Percentiles rank a stretch among this genome's conserved stretches.
These are phyloP conservation scores for Penicillium brevicompactum DNA, from an alignment of 2,329 filamentous ascomycete species.

Conservation along the genomic window DNA sequence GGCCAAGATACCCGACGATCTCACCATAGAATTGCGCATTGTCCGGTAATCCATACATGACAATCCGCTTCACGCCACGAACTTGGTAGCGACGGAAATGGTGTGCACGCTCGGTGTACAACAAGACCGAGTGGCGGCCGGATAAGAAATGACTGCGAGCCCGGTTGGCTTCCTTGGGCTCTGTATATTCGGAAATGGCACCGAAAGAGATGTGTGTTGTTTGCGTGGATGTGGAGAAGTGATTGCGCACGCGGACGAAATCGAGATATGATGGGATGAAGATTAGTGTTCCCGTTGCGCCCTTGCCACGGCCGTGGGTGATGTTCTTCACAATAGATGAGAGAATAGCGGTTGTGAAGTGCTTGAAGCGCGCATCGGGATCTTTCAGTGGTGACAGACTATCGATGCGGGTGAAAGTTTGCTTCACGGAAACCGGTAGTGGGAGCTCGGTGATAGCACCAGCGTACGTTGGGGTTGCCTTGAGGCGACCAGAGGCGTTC, in stretches of 20 bases:
- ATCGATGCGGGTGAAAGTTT: constrained; percentile 89
- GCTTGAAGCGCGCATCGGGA: constrained; percentile 85
- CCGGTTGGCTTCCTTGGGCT: constrained; percentile 74
- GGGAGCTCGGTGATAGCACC: constrained; percentile 74
- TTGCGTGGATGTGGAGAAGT: constrained; percentile 71
- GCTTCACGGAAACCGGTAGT: constrained; percentile 65
- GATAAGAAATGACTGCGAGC: constrained; percentile 84
- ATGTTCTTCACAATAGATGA: constrained; percentile 70
- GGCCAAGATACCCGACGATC: constrained; percentile 43
- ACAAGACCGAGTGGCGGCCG: constrained; percentile 76
- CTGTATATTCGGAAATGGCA: constrained; percentile 84
- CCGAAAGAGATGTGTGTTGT: constrained; percentile 70
- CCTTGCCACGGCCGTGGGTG: constrained; percentile 39
- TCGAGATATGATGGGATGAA: constrained; percentile 94
- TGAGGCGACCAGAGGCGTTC: constrained; percentile 79
- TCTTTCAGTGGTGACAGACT: constrained; percentile 70
- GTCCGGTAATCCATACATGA: constrained; percentile 89
- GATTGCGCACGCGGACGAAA: constrained; percentile 90
- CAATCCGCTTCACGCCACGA: constrained; percentile 76
- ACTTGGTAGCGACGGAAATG: constrained; percentile 90
- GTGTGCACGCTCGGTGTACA: constrained; percentile 95
- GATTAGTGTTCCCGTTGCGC: constrained; percentile 72
- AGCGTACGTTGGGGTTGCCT: constrained; percentile 68
- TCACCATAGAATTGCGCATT: constrained; percentile 64
- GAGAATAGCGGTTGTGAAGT: constrained; percentile 81